Base-by-base conservation (phyloP, 192 early-diverging fungal genomes). In the Backusella tarrabulga region DNA sequence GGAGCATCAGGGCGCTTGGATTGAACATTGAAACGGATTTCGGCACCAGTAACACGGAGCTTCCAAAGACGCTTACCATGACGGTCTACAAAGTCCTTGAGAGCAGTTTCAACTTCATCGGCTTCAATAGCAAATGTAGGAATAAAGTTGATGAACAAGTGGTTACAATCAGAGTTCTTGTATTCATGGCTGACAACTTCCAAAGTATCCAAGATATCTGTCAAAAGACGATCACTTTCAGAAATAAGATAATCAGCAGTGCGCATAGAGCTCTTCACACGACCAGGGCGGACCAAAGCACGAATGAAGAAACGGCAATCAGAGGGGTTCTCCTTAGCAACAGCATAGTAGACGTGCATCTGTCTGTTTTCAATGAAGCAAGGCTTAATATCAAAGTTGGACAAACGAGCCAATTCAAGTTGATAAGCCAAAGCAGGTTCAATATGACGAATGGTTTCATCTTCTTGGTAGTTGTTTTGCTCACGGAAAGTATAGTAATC, bases 391-490 rank as follows among this genome's bases (percentile, higher is more conserved):
- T 96, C 94, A 89, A 97, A 99, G 90, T 97, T 96, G 69, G 92
- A 86, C 80, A 99, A 80, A 42, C 97, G 91, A 38, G 92, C 90
- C 67, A 99, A 85, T 87, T 99, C 98, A 32, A 99, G 88, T 85
- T 97, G 96, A 84, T 98, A 98, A 34, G 98, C 97, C 89, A 98
- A 93, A 19, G 95, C 95, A 12, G 98, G 98, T 89, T 99, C 98
- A 72, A 98, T 96, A 82, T 99, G 96, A 70, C 98, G 95, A 77
- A 99, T 98, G 60, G 97, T 94, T 75, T 90, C 85, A 83, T 99
- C 98, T 84, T 99, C 98, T 34, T 72, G 69, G 83, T 92, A 98
- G 79, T 92, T 93, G 34, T 85, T 79, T 74, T 88, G 88, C 81
- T 97, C 97, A 82, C 96, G 95, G 91, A 95, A 99, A 26, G 97